Evolutionary conservation across 2,329 filamentous ascomycete species (phyloP), one percentile per base, ranked within the genome.

Genomic region (Colletotrichum melonis): DNA sequence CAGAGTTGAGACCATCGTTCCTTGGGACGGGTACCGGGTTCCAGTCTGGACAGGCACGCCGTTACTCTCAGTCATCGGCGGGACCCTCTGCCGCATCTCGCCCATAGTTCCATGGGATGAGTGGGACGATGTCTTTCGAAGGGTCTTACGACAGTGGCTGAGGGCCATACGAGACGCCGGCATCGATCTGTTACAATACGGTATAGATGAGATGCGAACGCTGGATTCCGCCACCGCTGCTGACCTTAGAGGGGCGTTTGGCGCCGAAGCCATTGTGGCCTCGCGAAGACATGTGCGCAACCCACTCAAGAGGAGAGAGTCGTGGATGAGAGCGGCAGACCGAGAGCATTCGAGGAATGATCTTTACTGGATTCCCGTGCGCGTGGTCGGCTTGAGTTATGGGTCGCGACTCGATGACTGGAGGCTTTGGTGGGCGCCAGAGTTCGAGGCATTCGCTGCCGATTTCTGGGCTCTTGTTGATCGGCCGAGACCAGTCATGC

Each of bases 391-490:
- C 1, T 38, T 80, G 0, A 4, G 75, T 9, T 60, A 75, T 49
- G 79, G 80, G 0, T 49, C 71, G 0, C 5, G 24, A 0, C 63
- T 64, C 0, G 1, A 1, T 0, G 78, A 81, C 38, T 81, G 80
- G 79, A 12, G 54, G 1, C n/a, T 81, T 0, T 2, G 52, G 30
- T 81, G 79, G 79, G 77, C 28, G 0, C 72, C 75, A 0, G 79
- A 81, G 56, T 79, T 76, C 59, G 79, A 80, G 26, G 75, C 55
- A 16, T 76, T 79, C 75, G 79, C 79, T 0, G 56, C 26, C 1
- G 58, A 81, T 16, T 81, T 81, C 9, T 81, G 80, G 80, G 4
- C 68, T 56, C 8, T 79, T 2, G 22, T 63, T 5, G 77, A 78
- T 11, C 64, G 55, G 2, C 60, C 74, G 5, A 16, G 19, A 2